phyloP scores from a whole-genome alignment of 257 asterid genomes.

The Paulownia fortunei region DNA sequence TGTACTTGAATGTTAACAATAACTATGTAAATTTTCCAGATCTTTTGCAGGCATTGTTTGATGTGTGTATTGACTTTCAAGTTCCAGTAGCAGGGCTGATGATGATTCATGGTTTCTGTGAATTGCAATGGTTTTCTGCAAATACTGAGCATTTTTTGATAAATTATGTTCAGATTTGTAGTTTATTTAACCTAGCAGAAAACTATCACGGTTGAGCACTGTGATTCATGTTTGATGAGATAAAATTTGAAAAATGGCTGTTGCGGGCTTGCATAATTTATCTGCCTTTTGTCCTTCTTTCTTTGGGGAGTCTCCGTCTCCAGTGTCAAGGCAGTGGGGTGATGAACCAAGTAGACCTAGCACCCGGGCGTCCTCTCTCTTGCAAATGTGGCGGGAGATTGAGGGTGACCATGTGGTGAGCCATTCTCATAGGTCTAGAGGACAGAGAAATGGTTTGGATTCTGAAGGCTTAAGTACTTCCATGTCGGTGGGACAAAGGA shows the following conservation, averaged over 20 bases:
- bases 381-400: conserved; percentile 88
- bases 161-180: conserved; percentile 30
- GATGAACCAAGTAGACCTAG: conserved; percentile 53
- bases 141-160: conserved; percentile 22
- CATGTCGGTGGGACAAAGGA: conserved; percentile 46
- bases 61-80: conserved; percentile 26
- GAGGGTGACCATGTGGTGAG: conserved; percentile 75
- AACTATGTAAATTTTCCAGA: conserved; percentile 23
- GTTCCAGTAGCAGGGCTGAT: conserved; percentile 18
- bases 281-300: conserved; percentile 64
- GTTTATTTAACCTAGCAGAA: conserved; percentile 33
- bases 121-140: conserved; percentile 22
- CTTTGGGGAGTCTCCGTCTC: conserved; percentile 58
- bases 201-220: conserved; percentile 24
- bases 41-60: conserved; percentile 42
- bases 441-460: conserved; percentile 34
- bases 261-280: conserved; percentile 73
- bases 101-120: conserved; percentile 25
- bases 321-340: conserved; percentile 48
- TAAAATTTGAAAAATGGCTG: conserved; percentile 59
- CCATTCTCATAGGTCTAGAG: conserved; percentile 47
- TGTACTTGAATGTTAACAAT: conserved; percentile 27
- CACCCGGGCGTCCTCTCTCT: conserved; percentile 69
- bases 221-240: conserved; percentile 15
- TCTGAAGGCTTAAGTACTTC: conserved; percentile 42